phyloP scores from a whole-genome alignment of 805 yeast genomes.

The Dipodascus geniculatus region DNA sequence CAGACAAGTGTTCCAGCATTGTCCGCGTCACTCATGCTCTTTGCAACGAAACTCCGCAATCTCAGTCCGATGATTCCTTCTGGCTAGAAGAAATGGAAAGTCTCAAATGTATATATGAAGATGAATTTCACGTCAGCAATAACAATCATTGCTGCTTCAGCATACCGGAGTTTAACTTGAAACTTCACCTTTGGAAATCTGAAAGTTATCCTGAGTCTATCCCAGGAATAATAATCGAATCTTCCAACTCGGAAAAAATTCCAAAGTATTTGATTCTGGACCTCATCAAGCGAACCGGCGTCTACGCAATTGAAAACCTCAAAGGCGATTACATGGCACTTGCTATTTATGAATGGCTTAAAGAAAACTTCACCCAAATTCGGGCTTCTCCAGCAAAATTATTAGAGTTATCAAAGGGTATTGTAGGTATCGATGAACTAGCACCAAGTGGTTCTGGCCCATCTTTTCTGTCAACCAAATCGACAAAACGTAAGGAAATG shows the following conservation, averaged over 20 bases:
- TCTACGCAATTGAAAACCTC: constrained; percentile 23
- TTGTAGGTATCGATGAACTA: constrained; percentile 18
- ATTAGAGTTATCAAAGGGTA: constrained; percentile 26
- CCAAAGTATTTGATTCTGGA: constrained; percentile 27
- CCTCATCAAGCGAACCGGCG: constrained; percentile 21
- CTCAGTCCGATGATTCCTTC: constrained; percentile 12
- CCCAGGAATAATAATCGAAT: constrained; percentile 56
- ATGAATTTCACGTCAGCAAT: constrained; percentile 20
- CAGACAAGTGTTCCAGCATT: constrained; percentile 41
- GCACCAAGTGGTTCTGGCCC: constrained; percentile 3
- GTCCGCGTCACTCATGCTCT: constrained; percentile 26
- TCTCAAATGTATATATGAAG: constrained; percentile 47
- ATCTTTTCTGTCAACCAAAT: constrained; percentile 20
- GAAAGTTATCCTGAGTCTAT: constrained; percentile 48
- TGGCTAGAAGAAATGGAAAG: constrained; percentile 77
- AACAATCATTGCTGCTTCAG: neutral
- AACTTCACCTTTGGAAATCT: constrained; percentile 32
- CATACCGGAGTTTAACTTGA: constrained; percentile 6
- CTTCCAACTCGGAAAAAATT: constrained; percentile 13
- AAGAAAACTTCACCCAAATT: constrained; percentile 44
- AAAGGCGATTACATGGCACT: constrained; percentile 64
- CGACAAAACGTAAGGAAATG: constrained; percentile 28
- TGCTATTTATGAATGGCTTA: constrained; percentile 67
- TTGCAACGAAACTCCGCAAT: constrained; percentile 6
- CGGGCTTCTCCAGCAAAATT: constrained; percentile 70